Conservation (phyloP, 306 rosid species). For the Ormosia semicastrata region DNA sequence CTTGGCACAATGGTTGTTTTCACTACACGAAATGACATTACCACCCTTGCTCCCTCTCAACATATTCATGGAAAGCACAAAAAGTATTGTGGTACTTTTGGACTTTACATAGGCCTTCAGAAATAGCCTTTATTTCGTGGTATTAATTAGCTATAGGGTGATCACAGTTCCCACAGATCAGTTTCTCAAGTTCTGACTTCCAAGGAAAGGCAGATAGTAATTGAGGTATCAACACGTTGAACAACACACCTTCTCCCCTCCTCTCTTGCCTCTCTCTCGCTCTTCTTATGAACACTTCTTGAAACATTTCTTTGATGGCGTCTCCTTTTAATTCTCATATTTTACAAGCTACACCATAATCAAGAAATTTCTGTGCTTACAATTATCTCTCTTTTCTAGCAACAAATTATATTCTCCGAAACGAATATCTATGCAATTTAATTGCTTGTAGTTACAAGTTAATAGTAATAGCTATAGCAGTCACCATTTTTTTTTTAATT, state of each 20-base stretch:
- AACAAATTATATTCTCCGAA: background rate
- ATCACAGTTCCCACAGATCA: background rate
- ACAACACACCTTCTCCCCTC: background rate
- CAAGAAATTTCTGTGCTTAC: background rate
- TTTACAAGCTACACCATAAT: background rate
- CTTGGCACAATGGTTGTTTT: too few relatives aligned
- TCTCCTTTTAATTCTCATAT: background rate
- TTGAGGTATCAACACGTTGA: too few relatives aligned
- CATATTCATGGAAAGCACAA: background rate
- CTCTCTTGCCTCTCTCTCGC: too few relatives aligned
- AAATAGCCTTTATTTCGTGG: background rate
- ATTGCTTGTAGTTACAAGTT: background rate
- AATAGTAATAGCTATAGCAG: background rate
- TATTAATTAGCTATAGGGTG: background rate
- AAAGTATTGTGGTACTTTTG: background rate
- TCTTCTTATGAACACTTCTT: background rate
- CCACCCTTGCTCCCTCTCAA: background rate
- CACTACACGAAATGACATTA: background rate
- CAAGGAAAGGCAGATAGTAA: slow-evolving; percentile 9
- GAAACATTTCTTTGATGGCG: background rate
- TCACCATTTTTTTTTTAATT: background rate
- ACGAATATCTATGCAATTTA: slow-evolving; percentile 1
- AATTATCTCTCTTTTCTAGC: background rate
- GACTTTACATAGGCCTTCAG: background rate
- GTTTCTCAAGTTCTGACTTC: background rate